Base-by-base conservation (phyloP, 768 basidiomycete species). In the Lactifluus volemus region DNA sequence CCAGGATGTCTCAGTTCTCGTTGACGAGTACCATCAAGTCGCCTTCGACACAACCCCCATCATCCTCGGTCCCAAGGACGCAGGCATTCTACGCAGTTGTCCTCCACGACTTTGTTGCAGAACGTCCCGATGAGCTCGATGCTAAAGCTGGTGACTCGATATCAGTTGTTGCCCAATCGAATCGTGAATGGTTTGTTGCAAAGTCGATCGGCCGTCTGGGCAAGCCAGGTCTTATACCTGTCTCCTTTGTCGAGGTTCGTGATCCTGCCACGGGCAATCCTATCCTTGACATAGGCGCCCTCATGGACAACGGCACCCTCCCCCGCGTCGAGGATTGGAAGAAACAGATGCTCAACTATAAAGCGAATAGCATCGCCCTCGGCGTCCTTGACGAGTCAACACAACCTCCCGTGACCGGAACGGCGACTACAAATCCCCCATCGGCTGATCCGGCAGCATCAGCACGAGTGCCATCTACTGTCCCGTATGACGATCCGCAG, bases 241-340 rank as follows among this genome's bases (percentile, higher is more conserved):
- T 93, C 54, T 85, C 96, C 1, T 98, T 98, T 71, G 96, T 99
- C 67, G 88, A 98, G 73, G 88, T 98, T 51, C 89, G 93, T 60
- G 95, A 99, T 73, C 95, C 95, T 19, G 76, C 83, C 10, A 93
- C 97, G 29, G 91, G 88, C 44, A 79, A 83, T 61, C 79, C 93
- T 30, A 78, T 98, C 66, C 75, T 79, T 15, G 88, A 97, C 64
- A 79, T 95, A 5, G 79, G 82, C 29, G 77, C 79, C 7, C 81
- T 97, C 58, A 92, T 98, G 73, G 88, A 93, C 67, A 81, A 82
- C 14, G 94, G 93, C 19, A 88, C 87, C 61, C 80, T 99, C 19
- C 97, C 97, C 29, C 88, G 85, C 65, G 95, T 99, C n/a, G 97
- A 99, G 71, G 95, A 98, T 62, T 99, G 97, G 97, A 98, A 98